These are phyloP conservation scores for Cryptococcus sp. DNA, from an alignment of 1,284 basidiomycete genomes.

Conservation along the genomic window DNA sequence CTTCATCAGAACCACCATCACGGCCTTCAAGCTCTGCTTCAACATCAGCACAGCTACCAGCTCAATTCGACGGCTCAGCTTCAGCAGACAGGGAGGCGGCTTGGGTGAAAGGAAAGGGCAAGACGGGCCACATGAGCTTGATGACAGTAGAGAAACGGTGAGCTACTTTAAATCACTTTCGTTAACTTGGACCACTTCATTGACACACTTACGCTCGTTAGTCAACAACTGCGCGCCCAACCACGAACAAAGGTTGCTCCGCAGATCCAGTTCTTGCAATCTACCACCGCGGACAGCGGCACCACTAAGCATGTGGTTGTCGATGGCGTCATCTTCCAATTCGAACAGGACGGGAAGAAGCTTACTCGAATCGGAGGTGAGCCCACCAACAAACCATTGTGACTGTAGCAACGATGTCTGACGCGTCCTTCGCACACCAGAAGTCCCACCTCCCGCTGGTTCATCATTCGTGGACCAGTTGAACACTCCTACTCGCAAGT, in stretches of 20 bases:
- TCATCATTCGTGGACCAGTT: slow-evolving; percentile 10
- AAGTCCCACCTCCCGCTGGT: not conserved
- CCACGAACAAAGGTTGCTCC: slow-evolving; percentile 27
- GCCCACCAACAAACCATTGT: slow-evolving; percentile 6
- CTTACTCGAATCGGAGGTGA: slow-evolving; percentile 54
- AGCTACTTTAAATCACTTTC: not conserved
- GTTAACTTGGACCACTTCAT: not conserved
- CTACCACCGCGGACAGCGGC: slow-evolving; percentile 27
- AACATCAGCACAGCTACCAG: not conserved
- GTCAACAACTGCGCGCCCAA: slow-evolving; percentile 13
- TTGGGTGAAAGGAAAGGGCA: slow-evolving; percentile 48
- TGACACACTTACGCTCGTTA: not conserved
- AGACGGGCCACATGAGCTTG: slow-evolving; percentile 51
- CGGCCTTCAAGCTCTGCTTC: slow-evolving; percentile 13
- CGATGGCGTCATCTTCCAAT: slow-evolving; percentile 58
- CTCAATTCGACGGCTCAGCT: not conserved
- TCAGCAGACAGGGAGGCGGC: slow-evolving; percentile 22
- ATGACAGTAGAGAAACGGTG: slow-evolving; percentile 53
- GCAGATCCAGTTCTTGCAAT: slow-evolving; percentile 37
- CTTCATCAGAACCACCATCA: slow-evolving; percentile 8
- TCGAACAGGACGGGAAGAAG: slow-evolving; percentile 56
- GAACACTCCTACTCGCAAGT: slow-evolving; percentile 11
- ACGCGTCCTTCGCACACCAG: not conserved
- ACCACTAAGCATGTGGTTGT: slow-evolving; percentile 53
- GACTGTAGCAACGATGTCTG: not conserved